Conservation (phyloP, 2,329 filamentous ascomycete species). For the Ophiostoma sp. region DNA sequence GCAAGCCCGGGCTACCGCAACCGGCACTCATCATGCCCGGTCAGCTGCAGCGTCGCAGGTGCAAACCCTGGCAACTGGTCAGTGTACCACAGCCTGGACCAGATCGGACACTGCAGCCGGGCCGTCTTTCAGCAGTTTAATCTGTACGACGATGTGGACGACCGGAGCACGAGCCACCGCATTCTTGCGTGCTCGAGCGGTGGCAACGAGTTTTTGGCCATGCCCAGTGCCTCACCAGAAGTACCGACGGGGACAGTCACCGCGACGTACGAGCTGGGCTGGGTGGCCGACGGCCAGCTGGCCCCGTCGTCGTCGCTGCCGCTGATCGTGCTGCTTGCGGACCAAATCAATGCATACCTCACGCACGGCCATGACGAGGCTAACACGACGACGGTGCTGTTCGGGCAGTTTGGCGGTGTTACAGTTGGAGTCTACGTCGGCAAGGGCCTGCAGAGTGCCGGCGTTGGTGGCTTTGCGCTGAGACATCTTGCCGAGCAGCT, state of each 20-base stretch:
- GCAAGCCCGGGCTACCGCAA: too few relatives aligned
- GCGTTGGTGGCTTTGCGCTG: not conserved
- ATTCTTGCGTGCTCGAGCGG: conserved; percentile 1
- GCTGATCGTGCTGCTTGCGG: too few relatives aligned
- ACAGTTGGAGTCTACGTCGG: not conserved
- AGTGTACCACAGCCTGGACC: conserved; percentile 5
- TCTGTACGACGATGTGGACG: not conserved
- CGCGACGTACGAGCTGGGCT: too few relatives aligned
- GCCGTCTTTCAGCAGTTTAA: not conserved
- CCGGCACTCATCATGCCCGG: too few relatives aligned
- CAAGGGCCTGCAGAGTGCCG: not conserved
- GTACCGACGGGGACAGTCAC: too few relatives aligned
- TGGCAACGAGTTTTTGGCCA: too few relatives aligned
- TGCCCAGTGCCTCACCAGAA: too few relatives aligned
- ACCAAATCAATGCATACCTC: too few relatives aligned
- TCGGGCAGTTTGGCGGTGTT: not conserved
- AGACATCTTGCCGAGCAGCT: not conserved
- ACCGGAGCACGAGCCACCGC: not conserved
- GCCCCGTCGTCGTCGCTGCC: too few relatives aligned
- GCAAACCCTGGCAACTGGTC: conserved; percentile 10
- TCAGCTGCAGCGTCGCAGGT: not conserved
- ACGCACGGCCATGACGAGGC: too few relatives aligned
- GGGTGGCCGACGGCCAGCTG: too few relatives aligned
- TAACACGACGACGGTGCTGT: too few relatives aligned
- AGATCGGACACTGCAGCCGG: not conserved